Base-by-base conservation (phyloP, 257 asterid species). In the Plectranthus barbatus region DNA sequence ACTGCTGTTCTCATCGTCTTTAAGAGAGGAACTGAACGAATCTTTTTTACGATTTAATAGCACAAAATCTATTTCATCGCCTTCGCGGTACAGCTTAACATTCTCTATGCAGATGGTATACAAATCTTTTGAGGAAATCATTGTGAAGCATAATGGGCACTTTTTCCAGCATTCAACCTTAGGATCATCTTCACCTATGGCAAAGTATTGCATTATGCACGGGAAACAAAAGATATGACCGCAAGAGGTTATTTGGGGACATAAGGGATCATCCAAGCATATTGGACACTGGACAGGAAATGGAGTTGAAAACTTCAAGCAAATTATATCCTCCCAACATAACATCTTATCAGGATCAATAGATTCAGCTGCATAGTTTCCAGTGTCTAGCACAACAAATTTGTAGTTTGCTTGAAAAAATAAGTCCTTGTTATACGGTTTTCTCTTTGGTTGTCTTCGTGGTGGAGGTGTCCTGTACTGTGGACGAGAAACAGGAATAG, bases 171-270 rank as follows among this genome's bases (percentile, higher is more conserved):
- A 77, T 53, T 82, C 92, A 15, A 60, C 78, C 69, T 69, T 81
- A 46, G 64, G 73, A 67, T 83, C 91, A 46, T 79, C 85, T 66
- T 70, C 84, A 20, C 72, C 83, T 68, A 79, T 56, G 48, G 83
- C 76, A 20, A 92, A 80, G 68, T 89, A 92, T 46, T 82, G 97
- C 81, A 92, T 63, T 66, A 92, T 77, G 83, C 97, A 92, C 0
- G 99, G 91, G 70, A 92, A 92, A 61, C 99, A 92, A 80, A 85
- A 92, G 76, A 92, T 89, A 73, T 92, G 99, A 72, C 99, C 99
- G 36, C 99, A 92, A 8, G 95, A 77, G 46, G 99, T 92, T 80
- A 89, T 89, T 78, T 92, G 99, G 8, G 97, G 97, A 75, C 95
- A 92, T 21, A 89, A 66, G 29, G 95, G 99, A 66, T 77, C 74